Evolutionary conservation across 2,329 filamentous ascomycete species (phyloP), one percentile per base, ranked within the genome.

Genomic region (Waltergamsia citrina): DNA sequence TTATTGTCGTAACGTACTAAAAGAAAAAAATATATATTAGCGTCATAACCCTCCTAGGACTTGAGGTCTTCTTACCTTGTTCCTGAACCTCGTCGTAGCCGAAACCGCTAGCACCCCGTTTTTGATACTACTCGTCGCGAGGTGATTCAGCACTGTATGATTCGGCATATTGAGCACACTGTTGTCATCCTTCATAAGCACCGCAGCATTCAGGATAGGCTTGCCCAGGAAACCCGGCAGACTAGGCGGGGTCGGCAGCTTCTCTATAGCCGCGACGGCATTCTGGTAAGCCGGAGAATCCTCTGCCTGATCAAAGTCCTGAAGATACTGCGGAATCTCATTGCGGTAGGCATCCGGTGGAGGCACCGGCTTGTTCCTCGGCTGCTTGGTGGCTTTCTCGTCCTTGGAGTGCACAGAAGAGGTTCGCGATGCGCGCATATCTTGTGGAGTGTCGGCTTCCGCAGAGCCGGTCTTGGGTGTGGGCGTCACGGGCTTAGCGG

Each of bases 51-150:
- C 4, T 28, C 6, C 14, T n/a, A 27, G 12, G 12, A 27, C 25
- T 24, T 8, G 24, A 18, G 32, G 10, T 7, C 10, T 11, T 8
- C 67, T 37, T 51, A 85, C 85, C 77, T 98, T 98, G 60, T 85
- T 81, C 64, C 87, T 93, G 58, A 96, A 98, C 56, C 92, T 74
- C n/a, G 92, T 98, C 5, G 92, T 98, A 11, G 86, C 90, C 50
- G 88, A 95, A 6, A 94, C 93, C 22, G 92, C 92, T 43, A 98
- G 69, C 18, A 96, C 85, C 42, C 90, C 88, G 46, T 94, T 87
- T 65, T 94, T 95, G 59, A 98, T 98, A 57, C 88, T 95, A 59
- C 90, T 96, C 4, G 92, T 98, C 32, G 90, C 90, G 46, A 98
- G 66, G 57, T 98, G 92, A 46, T 98, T 98, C 42, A 98, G 65